Percentiles rank a stretch among this genome's conserved stretches.
These are phyloP conservation scores for Tolypocladium guangdongense DNA, from an alignment of 2,329 filamentous ascomycete species.

Conservation along the genomic window DNA sequence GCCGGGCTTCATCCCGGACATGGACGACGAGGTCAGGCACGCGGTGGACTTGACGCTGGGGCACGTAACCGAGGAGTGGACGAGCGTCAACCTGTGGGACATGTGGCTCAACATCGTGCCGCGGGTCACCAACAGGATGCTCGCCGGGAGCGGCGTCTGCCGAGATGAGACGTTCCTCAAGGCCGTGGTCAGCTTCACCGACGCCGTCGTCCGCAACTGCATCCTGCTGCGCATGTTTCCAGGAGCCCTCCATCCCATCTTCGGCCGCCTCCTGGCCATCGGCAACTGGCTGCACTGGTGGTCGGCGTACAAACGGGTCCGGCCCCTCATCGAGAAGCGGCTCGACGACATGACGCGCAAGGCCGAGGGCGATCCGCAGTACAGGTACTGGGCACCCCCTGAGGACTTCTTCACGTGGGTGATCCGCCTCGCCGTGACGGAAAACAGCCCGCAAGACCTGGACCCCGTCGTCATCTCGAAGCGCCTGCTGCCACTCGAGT, in stretches of 20 bases:
- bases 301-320: constrained; percentile 24
- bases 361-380: constrained; percentile 25
- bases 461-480: constrained; percentile 36
- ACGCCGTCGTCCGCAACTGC: constrained; percentile 33
- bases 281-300: constrained; percentile 36
- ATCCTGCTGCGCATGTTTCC: constrained; percentile 36
- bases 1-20: constrained; percentile 23
- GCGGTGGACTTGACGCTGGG: constrained; percentile 24
- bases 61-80: constrained; percentile 23
- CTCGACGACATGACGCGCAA: constrained; percentile 33
- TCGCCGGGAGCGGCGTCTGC: constrained; percentile 26
- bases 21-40: constrained; percentile 28
- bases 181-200: constrained; percentile 37
- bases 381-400: constrained; percentile 30
- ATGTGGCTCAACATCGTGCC: constrained; percentile 31
- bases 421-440: constrained; percentile 37
- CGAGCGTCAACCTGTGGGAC: constrained; percentile 31
- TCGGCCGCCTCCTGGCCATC: constrained; percentile 33
- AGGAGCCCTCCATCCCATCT: constrained; percentile 34
- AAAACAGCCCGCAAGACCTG: constrained; percentile 31
- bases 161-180: constrained; percentile 34
- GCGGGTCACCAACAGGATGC: constrained; percentile 30
- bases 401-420: constrained; percentile 49
- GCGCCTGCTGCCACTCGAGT: constrained; percentile 43
- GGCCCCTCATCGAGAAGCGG: constrained; percentile 39